These are phyloP conservation scores for Ordospora pajunii DNA, from an alignment of 371 early-diverging fungal species.

Conservation along the genomic window DNA sequence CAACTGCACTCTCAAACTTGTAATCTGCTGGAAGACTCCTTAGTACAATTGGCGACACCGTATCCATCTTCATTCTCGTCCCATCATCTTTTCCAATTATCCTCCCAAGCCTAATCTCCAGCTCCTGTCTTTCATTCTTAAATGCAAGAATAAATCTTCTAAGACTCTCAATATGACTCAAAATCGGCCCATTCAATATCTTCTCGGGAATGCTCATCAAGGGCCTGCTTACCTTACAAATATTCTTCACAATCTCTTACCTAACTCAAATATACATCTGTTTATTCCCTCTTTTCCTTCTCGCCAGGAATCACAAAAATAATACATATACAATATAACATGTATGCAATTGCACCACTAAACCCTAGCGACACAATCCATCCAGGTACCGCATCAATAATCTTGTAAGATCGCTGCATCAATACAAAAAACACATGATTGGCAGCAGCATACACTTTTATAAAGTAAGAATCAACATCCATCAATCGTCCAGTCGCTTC, in stretches of 20 bases:
- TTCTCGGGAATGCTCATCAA: not conserved
- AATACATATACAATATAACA: slow-evolving; percentile 40
- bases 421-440: slow-evolving; percentile 27
- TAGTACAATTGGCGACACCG: slow-evolving; percentile 17
- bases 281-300: slow-evolving; percentile 27
- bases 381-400: slow-evolving; percentile 30
- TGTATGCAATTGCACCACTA: slow-evolving; percentile 30
- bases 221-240: not conserved
- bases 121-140: slow-evolving; percentile 22
- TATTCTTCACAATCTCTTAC: not conserved
- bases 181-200: not conserved
- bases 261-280: not conserved
- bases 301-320: slow-evolving; percentile 10
- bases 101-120: slow-evolving; percentile 42
- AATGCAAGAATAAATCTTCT: slow-evolving; percentile 1
- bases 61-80: slow-evolving; percentile 5
- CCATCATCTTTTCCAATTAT: slow-evolving; percentile 18
- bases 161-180: not conserved
- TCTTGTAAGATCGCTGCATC: not conserved
- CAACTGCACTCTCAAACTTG: slow-evolving; percentile 27
- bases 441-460: not conserved
- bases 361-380: slow-evolving; percentile 15
- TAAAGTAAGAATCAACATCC: slow-evolving; percentile 18
- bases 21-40: not conserved
- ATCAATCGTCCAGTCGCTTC: not conserved